Evolutionary conservation across 306 rosid genomes (phyloP).

Genomic region (Medicago truncatula): MtrunA17r5.0-ANR NC_053048.1:49336501-49337000

Average conservation of each 20-base stretch:
- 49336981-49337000: background rate
- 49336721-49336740: constrained; percentile 51
- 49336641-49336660: constrained; percentile 35
- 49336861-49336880: background rate
- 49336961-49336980: background rate
- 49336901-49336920: constrained; percentile 23
- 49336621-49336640: constrained; percentile 46
- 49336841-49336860: constrained; percentile 10
- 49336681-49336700: constrained; percentile 33
- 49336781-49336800: background rate
- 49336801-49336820: background rate
- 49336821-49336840: background rate
- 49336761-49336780: background rate
- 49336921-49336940: constrained; percentile 22
- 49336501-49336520: constrained; percentile 94
- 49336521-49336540: constrained; percentile 88
- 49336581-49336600: constrained; percentile 51
- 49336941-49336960: constrained; percentile 1
- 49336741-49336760: constrained; percentile 40
- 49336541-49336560: constrained; percentile 94
- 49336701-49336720: constrained; percentile 34
- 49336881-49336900: background rate
- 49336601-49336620: constrained; percentile 34
- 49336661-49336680: constrained; percentile 1
- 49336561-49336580: constrained; percentile 88